A percentile compares a stretch with the other conserved stretches of the same genome.
These are phyloP conservation scores for Coprinellus micaceus DNA, from an alignment of 768 basidiomycete genomes.

Conservation along the genomic window DNA sequence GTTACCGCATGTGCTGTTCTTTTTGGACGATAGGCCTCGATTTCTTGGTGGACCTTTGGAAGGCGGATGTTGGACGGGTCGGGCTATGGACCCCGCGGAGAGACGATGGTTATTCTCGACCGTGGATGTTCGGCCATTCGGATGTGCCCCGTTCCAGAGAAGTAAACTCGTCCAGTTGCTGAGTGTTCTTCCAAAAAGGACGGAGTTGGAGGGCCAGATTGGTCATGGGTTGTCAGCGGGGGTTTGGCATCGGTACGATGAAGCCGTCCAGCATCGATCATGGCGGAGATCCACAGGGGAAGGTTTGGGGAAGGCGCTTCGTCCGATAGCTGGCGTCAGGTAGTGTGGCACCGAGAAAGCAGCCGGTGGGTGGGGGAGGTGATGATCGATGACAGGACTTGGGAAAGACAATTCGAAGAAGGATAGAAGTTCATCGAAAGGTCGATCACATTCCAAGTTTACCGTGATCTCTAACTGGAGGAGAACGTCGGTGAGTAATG, in stretches of 20 bases:
- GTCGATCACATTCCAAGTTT: neutral
- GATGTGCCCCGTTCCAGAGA: no score
- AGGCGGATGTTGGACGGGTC: no score
- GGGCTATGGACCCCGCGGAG: no score
- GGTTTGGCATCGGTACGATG: neutral
- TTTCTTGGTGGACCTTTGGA: no score
- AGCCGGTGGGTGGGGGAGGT: neutral
- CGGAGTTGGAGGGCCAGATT: neutral
- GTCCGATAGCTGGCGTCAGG: neutral
- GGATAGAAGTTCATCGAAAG: neutral
- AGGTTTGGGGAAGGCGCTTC: neutral
- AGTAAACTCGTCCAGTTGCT: no score
- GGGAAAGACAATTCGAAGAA: neutral
- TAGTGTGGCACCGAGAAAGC: neutral
- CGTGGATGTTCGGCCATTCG: no score
- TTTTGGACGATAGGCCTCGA: no score
- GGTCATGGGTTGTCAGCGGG: neutral
- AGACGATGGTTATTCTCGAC: no score
- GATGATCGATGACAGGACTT: neutral
- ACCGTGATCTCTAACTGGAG: neutral
- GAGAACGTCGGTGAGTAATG: neutral
- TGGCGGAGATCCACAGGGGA: neutral
- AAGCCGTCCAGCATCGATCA: neutral
- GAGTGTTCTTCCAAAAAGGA: neutral
- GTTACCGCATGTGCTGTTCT: no score